Evolutionary conservation across 192 early-diverging fungal species (phyloP).

Genomic region (Coemansia sp.): DNA sequence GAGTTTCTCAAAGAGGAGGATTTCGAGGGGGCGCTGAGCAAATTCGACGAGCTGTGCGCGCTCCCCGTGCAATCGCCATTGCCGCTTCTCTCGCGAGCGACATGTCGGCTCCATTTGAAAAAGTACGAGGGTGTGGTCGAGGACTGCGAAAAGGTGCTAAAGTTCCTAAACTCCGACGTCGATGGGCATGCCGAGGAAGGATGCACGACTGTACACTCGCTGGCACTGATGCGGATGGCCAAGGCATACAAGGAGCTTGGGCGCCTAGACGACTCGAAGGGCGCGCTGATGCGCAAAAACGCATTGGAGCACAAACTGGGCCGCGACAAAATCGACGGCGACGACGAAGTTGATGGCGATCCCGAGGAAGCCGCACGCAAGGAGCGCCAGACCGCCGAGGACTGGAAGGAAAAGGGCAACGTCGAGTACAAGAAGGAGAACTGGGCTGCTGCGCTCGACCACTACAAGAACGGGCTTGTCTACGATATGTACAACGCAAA

Average conservation of each 20-base stretch:
- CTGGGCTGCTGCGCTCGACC: slow-evolving; percentile 48
- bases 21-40: slow-evolving; percentile 47
- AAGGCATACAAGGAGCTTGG: slow-evolving; percentile 58
- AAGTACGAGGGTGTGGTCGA: slow-evolving; percentile 47
- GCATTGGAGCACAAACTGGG: slow-evolving; percentile 56
- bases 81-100: slow-evolving; percentile 51
- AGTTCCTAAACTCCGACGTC: slow-evolving; percentile 54
- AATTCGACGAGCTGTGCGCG: slow-evolving; percentile 56
- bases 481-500: slow-evolving; percentile 56
- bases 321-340: slow-evolving; percentile 16
- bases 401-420: slow-evolving; percentile 57
- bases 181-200: slow-evolving; percentile 44
- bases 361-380: slow-evolving; percentile 8
- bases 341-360: slow-evolving; percentile 12
- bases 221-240: slow-evolving; percentile 58
- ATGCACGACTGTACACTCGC: slow-evolving; percentile 55
- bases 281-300: slow-evolving; percentile 53
- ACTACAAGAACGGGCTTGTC: slow-evolving; percentile 46
- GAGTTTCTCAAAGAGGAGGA: slow-evolving; percentile 41
- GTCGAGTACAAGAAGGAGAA: slow-evolving; percentile 49
- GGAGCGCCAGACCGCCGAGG: slow-evolving; percentile 33
- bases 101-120: slow-evolving; percentile 52
- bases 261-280: slow-evolving; percentile 47
- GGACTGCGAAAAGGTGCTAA: slow-evolving; percentile 55
- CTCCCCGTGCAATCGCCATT: slow-evolving; percentile 55